Base-by-base conservation (phyloP, 495 filamentous ascomycete species). In the Podospora sp. region DNA sequence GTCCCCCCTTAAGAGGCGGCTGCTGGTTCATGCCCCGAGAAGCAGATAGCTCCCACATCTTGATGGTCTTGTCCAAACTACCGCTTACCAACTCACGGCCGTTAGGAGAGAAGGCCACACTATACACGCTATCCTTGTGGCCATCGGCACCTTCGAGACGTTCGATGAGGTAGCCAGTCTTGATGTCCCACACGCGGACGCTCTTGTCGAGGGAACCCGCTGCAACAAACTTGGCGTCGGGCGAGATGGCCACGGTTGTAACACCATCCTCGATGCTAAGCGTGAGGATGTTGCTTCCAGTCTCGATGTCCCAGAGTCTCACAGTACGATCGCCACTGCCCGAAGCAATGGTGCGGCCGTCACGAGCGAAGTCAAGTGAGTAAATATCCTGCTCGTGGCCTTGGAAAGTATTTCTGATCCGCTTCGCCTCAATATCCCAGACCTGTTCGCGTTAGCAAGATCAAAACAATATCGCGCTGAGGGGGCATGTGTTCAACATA, bases 351-450 rank as follows among this genome's bases (percentile, higher is more conserved):
- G 91, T 91, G 52, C 90, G 90, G 9, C 92, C 92, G 69, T 95
- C 93, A 26, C 91, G 86, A 24, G 92, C 90, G 71, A 95, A 96
- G 71, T 96, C 92, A 11, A 96, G 83, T n/a, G 91, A 94, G 76
- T 96, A 96, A 68, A 96, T 96, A 66, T 96, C 92, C 75, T 96
- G 92, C 77, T 96, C 92, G 76, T 96, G 92, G 22, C 92, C 92
- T 33, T 84, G 78, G 78, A 96, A 95, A 4, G 90, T 92, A 68
- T 92, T 88, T 65, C 90, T 89, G 75, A 96, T 96, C 8, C 84
- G 87, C 60, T 90, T 85, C 26, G 79, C 81, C 58, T 82, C 82
- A 69, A 96, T 96, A 78, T 96, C 92, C 92, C 92, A 96, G 63
- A 96, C 92, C 91, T 94, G 27, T 36, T 71, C 60, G 53, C 25